These are phyloP conservation scores for Pyrenochaeta sp. DNA, from an alignment of 2,329 filamentous ascomycete genomes.

Conservation along the genomic window DNA sequence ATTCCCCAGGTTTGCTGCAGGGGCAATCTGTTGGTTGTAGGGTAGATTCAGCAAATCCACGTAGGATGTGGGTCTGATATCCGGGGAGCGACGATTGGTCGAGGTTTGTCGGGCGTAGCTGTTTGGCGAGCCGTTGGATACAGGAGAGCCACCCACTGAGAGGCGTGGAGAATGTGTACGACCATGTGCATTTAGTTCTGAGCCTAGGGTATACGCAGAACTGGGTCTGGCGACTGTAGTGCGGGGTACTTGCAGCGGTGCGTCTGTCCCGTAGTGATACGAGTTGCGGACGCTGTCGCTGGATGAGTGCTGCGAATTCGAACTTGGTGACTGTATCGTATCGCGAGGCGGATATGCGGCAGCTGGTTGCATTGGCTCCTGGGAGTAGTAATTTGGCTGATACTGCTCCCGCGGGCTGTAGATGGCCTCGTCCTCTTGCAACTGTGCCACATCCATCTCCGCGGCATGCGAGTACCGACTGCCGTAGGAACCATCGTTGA, in stretches of 20 bases:
- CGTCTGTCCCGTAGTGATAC: constrained; percentile 43
- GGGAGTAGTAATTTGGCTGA: constrained; percentile 25
- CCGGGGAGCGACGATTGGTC: constrained; percentile 63
- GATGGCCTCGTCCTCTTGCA: constrained; percentile 28
- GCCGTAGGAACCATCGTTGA: constrained; percentile 41
- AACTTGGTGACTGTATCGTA: constrained; percentile 29
- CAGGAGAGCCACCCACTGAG: constrained; percentile 55
- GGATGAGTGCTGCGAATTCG: constrained; percentile 43
- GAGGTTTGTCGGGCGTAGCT: constrained; percentile 59
- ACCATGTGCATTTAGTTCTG: constrained; percentile 72
- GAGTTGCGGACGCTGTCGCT: constrained; percentile 38
- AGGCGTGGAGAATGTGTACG: constrained; percentile 64
- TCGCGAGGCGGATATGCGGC: constrained; percentile 35
- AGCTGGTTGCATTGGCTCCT: constrained; percentile 35
- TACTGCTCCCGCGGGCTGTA: constrained; percentile 33
- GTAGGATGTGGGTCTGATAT: constrained; percentile 66
- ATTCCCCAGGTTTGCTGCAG: constrained; percentile 75
- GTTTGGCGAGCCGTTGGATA: constrained; percentile 50
- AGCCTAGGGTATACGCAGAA: constrained; percentile 78
- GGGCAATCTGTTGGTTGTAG: constrained; percentile 81
- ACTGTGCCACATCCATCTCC: constrained; percentile 39
- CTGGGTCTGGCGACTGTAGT: constrained; percentile 72
- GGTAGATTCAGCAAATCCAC: constrained; percentile 71
- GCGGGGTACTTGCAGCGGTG: constrained; percentile 54
- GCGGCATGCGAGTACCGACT: constrained; percentile 44